Evolutionary conservation across 495 filamentous ascomycete species (phyloP).

Genomic region (Trichoderma asperelloides): DNA sequence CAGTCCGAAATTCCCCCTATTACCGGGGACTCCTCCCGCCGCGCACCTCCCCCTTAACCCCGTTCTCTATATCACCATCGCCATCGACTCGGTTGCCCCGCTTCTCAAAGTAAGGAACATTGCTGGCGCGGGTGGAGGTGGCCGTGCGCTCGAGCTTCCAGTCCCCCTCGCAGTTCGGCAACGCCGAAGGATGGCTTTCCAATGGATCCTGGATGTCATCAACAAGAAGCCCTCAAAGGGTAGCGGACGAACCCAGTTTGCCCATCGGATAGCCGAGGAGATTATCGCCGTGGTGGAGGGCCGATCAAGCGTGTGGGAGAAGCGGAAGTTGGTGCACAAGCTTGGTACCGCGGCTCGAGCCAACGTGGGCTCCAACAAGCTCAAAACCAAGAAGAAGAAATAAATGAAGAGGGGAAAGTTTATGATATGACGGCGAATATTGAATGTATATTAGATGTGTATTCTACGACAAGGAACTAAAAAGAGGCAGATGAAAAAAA

Average conservation of each 20-base stretch:
- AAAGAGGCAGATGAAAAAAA: neutral
- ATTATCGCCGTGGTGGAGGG: constrained; percentile 84
- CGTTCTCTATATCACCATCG: constrained; percentile 67
- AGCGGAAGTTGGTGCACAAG: constrained; percentile 62
- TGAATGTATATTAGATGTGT: constrained; percentile 6
- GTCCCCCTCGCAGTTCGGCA: constrained; percentile 64
- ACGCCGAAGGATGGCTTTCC: constrained; percentile 65
- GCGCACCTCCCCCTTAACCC: constrained; percentile 69
- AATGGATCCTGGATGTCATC: constrained; percentile 81
- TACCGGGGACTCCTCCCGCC: constrained; percentile 63
- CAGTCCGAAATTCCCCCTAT: constrained; percentile 57
- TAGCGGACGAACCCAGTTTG: constrained; percentile 54
- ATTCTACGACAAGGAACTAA: neutral
- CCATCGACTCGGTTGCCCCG: constrained; percentile 95
- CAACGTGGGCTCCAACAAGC: constrained; percentile 45
- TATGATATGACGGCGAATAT: neutral
- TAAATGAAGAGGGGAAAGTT: neutral
- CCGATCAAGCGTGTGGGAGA: constrained; percentile 72
- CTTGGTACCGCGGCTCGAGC: constrained; percentile 59
- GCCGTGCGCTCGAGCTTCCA: constrained; percentile 72
- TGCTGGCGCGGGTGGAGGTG: constrained; percentile 78
- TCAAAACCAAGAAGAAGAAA: constrained; percentile 12
- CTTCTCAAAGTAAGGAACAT: constrained; percentile 66
- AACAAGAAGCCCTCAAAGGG: constrained; percentile 58
- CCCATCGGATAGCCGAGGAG: constrained; percentile 77